phyloP scores from a whole-genome alignment of 768 basidiomycete species.

The Pisolithus albus region DNA sequence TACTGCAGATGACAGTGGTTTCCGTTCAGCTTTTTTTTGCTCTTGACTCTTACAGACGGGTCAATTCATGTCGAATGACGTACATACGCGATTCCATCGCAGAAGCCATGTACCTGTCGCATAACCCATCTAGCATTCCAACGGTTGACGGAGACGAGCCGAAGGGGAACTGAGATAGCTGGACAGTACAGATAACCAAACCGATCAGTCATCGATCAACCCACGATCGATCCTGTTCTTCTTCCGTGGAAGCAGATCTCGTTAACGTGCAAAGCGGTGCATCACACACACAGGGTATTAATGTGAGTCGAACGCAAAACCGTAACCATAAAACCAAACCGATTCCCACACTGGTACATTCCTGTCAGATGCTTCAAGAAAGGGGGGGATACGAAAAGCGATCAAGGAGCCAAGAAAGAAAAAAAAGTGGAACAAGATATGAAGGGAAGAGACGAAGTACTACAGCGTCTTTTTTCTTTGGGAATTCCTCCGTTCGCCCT shows the following conservation, averaged over 20 bases:
- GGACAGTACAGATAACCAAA: too few relatives aligned
- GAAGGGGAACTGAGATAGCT: too few relatives aligned
- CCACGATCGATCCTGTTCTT: not conserved
- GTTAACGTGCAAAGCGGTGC: not conserved
- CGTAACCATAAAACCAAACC: not conserved
- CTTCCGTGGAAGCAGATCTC: not conserved
- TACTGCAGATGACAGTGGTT: too few relatives aligned
- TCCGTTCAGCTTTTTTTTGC: too few relatives aligned
- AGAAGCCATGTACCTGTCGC: too few relatives aligned
- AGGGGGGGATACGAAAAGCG: too few relatives aligned
- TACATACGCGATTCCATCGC: too few relatives aligned
- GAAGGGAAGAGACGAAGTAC: not conserved
- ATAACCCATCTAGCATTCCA: too few relatives aligned
- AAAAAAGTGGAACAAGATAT: not conserved
- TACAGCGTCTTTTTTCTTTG: constrained; percentile 15
- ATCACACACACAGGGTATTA: not conserved
- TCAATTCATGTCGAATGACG: too few relatives aligned
- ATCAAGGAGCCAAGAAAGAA: not conserved
- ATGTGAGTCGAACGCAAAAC: not conserved
- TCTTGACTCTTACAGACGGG: too few relatives aligned
- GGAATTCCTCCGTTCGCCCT: constrained; percentile 26
- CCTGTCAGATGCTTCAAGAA: too few relatives aligned
- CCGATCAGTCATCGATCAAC: not conserved
- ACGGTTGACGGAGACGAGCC: too few relatives aligned
- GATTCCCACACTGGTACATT: not conserved